Percentiles rank a stretch among this genome's conserved stretches.
phyloP scores from a whole-genome alignment of 1,139 yeast genomes.

The Lodderomyces orthopsilosis region DNA sequence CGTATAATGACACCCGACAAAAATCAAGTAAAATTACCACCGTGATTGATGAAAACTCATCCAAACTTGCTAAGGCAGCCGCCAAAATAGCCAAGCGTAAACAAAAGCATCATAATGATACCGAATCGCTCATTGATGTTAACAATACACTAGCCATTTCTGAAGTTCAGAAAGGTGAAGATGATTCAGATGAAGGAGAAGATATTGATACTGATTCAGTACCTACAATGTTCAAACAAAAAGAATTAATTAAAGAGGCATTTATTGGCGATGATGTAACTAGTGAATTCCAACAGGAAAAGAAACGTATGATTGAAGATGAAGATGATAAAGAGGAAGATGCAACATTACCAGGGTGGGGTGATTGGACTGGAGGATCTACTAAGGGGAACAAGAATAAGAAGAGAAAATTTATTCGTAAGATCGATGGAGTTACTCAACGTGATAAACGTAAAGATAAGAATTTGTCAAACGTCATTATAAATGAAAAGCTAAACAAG shows the following conservation, averaged over 20 bases:
- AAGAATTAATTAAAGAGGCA: constrained; percentile 81
- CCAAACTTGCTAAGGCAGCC: constrained; percentile 52
- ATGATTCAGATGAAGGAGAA: constrained; percentile 33
- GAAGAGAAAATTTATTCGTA: constrained; percentile 64
- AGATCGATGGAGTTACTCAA: constrained; percentile 68
- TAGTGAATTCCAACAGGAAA: constrained; percentile 73
- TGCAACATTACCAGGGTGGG: constrained; percentile 93
- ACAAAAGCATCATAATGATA: constrained; percentile 36
- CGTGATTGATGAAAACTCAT: constrained; percentile 57
- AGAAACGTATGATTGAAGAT: constrained; percentile 60
- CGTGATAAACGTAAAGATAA: constrained; percentile 76
- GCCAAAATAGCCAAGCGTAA: constrained; percentile 50
- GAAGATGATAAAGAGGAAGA: constrained; percentile 90
- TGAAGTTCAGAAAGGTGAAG: constrained; percentile 17
- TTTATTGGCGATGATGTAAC: constrained; percentile 97
- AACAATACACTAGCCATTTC: constrained; percentile 40
- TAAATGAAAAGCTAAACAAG: constrained; percentile 84
- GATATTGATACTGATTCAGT: constrained; percentile 38
- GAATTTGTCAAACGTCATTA: constrained; percentile 73
- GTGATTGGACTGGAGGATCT: constrained; percentile 71
- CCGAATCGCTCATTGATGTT: constrained; percentile 47
- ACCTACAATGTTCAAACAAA: constrained; percentile 64
- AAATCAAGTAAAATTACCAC: constrained; percentile 50
- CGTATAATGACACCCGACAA: constrained; percentile 23
- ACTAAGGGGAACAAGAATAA: constrained; percentile 47